Conservation (phyloP, 2,329 filamentous ascomycete genomes). For the Neoarthrinium moseri region DNA sequence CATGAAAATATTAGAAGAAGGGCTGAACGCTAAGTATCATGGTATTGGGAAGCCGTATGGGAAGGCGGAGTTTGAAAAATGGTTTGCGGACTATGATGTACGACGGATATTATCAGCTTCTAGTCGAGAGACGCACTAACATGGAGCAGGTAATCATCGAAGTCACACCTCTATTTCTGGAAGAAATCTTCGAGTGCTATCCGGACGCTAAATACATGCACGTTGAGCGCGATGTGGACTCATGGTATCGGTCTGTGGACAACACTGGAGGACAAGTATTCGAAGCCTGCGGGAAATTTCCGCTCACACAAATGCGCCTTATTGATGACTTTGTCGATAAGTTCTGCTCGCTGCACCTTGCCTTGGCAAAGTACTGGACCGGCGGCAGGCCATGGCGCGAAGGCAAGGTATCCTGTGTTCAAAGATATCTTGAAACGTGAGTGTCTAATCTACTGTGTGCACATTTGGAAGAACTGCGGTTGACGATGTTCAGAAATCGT, state of each 20-base stretch:
- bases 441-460: background rate
- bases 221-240: constrained; percentile 27
- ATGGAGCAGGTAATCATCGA: constrained; percentile 16
- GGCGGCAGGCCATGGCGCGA: constrained; percentile 13
- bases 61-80: constrained; percentile 22
- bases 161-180: constrained; percentile 23
- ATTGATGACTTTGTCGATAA: constrained; percentile 18
- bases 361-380: constrained; percentile 11
- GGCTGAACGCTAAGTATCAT: constrained; percentile 18
- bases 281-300: constrained; percentile 16
- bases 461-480: background rate
- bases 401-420: constrained; percentile 10
- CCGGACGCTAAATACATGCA: constrained; percentile 32
- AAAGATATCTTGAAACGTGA: constrained; percentile 12
- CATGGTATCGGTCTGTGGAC: constrained; percentile 27
- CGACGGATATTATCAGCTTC: background rate
- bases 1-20: constrained; percentile 18
- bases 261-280: constrained; percentile 19
- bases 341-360: constrained; percentile 15
- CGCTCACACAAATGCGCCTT: constrained; percentile 20
- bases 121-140: no score
- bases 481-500: background rate
- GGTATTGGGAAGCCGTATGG: constrained; percentile 19
- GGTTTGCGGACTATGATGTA: constrained; percentile 22
- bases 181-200: constrained; percentile 26